Evolutionary conservation across 345 rosid genomes (phyloP), one percentile per base, ranked within the genome.

Genomic region (Passiflora organensis): DNA sequence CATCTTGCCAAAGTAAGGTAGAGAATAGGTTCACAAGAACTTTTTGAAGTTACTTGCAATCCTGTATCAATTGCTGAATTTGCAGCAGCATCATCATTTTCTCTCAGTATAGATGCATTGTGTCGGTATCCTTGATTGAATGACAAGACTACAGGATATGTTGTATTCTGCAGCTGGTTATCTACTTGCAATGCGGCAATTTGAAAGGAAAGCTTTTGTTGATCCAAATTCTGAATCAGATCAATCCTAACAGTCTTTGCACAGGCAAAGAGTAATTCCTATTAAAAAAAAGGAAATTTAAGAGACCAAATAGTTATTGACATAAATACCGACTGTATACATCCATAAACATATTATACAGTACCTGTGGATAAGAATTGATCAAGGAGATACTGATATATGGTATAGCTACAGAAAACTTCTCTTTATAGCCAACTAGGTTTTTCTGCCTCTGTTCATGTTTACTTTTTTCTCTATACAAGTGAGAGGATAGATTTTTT

Each of bases 191-290:
- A 50, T 58, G 84, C 85, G 49, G 81, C 73, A 37, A 87, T 69
- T 58, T 78, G 82, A 78, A 86, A 80, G 58, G 73, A 80, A 70
- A 85, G 75, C 71, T 75, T 82, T 71, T 85, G 97, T 67, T 76
- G 91, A 70, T 85, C 96, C 59, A 82, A 65, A 69, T 86, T 85
- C 76, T 87, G 97, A 57, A 67, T 78, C 43, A 91, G 64, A 32
- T 85, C 75, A 52, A 85, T 34, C 16, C 70, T 72, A 50, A 87
- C 63, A 70, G 79, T 80, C 75, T 76, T 80, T 34, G 85, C 86
- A 77, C 87, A 83, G 34, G 81, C 96, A 78, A 80, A 91, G 66
- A 91, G 80, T 76, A 91, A 65, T 68, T 91, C 97, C 97, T 91
- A 63, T n/a, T n/a, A 58, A 60, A 78, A 63, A 64, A 53, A 51